Evolutionary conservation across 2,329 filamentous ascomycete species (phyloP), one percentile per base, ranked within the genome.

Genomic region (Xylariomycetidae sp.): DNA sequence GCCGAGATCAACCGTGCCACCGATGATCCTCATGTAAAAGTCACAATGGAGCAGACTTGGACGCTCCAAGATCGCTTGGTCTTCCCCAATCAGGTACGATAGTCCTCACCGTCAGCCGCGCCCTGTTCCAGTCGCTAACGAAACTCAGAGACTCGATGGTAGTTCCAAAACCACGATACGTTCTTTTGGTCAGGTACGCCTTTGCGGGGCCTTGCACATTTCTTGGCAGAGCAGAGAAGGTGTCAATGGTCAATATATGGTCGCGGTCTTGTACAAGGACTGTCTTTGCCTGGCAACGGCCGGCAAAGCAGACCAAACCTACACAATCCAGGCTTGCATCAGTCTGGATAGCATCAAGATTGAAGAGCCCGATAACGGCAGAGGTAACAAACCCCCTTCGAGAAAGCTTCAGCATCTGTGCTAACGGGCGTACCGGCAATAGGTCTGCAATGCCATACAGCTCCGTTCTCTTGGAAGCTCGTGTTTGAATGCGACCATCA

Each of bases 381-480:
- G 77, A 68, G 85, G 85, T 76, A 57, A 55, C 64, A 20, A 23
- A 32, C 7, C 12, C 28, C 20, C 35, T 39, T 17, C 42, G 22
- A n/a, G 10, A 17, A 10, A 20, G 5, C 39, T 29, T 42, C 10
- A 10, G 26, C 19, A 19, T 29, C 12, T 10, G 6, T 23, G 12
- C 27, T 23, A n/a, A 17, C 10, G 9, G 9, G 24, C 35, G 41
- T 22, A 25, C 19, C 10, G 28, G 39, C 25, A 47, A 55, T 25
- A 94, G 88, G 87, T 1, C 57, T 96, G 6, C 87, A 90, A 66
- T 95, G 88, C 50, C 82, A 92, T 43, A 85, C 84, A 3, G 85
- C 85, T 1, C 79, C 85, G 0, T 85, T 85, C 56, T 92, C 88
- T 1, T 96, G 89, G 90, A 98, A 96, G 56, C 52, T 95, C 9